Percentiles rank a stretch among this genome's conserved stretches.
These are phyloP conservation scores for Cladosporium halotolerans DNA, from an alignment of 2,329 filamentous ascomycete genomes.

Conservation along the genomic window DNA sequence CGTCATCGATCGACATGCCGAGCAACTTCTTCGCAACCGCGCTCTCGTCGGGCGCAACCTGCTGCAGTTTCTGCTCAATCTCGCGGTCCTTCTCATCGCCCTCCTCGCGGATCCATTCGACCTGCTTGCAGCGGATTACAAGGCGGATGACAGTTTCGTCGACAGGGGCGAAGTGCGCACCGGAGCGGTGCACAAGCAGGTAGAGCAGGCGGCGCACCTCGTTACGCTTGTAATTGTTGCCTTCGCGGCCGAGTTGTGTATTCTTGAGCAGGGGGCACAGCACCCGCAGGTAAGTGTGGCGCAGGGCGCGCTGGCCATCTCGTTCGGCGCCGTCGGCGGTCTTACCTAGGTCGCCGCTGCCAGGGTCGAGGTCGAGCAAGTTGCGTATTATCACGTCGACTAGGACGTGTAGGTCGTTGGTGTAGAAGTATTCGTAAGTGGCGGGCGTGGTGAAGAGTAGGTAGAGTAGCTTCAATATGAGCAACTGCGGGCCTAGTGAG, in stretches of 20 bases:
- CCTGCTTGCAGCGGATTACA: conserved; percentile 59
- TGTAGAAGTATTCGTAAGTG: conserved; percentile 98
- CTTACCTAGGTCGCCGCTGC: conserved; percentile 42
- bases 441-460: conserved; percentile 86
- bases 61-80: conserved; percentile 23
- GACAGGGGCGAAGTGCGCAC: conserved; percentile 68
- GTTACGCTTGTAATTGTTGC: conserved; percentile 81
- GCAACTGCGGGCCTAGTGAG: conserved; percentile 84
- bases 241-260: conserved; percentile 75
- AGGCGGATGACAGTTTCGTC: conserved; percentile 75
- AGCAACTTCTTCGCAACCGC: conserved; percentile 50
- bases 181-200: conserved; percentile 49
- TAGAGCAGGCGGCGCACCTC: conserved; percentile 73
- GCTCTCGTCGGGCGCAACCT: conserved; percentile 23
- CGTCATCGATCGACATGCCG: conserved; percentile 64
- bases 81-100: conserved; percentile 25
- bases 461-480: conserved; percentile 95
- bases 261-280: conserved; percentile 85
- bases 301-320: conserved; percentile 47
- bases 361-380: conserved; percentile 87
- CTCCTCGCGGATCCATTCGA: conserved; percentile 32
- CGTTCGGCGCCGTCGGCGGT: conserved; percentile 18
- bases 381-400: conserved; percentile 96
- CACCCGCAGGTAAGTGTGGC: conserved; percentile 92
- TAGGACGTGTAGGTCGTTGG: conserved; percentile 89